Base-by-base conservation (phyloP, 164 flowering plant genomes). In the Macadamia tetraphylla region DNA sequence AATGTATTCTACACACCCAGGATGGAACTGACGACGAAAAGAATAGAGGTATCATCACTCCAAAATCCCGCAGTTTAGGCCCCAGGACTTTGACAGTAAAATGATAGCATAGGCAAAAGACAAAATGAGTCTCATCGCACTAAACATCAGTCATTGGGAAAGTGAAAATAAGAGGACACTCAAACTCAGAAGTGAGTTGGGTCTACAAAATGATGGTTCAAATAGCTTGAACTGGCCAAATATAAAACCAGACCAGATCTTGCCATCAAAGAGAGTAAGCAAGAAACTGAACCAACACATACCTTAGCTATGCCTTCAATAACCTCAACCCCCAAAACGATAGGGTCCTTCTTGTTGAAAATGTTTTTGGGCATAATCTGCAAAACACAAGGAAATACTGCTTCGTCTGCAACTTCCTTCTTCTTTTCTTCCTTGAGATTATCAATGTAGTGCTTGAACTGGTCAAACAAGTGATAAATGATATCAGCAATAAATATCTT, bases 261-360 rank as follows among this genome's bases (percentile, higher is more conserved):
- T 35, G 42, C 60, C 8, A n/a, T 2, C 58, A 35, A 44, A 58
- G 32, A 23, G 31, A 43, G 52, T 42, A 35, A 49, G 51, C 29
- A 6, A 51, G 43, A 23, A 53, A 70, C 32, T 29, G 35, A n/a
- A 53, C 12, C 13, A 12, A 58, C 29, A 64, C 56, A 67, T 83
- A 92, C 99, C 97, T 82, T 92, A 1, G 76, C 82, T 61, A 88
- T 83, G 72, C 99, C 99, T 74, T 92, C 99, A 72, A 90, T 75
- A 56, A 94, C 84, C 80, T 94, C 98, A 71, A 94, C 97, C 35
- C 99, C 99, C 81, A 94, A 73, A 30, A 94, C 82, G 73, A 92
- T 94, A 56, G 98, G 99, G 73, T 90, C 98, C 81, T 94, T 94
- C 82, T 90, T 89, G 81, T 90, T 92, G 81, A 89, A 94, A 57